Evolutionary conservation across 495 filamentous ascomycete species (phyloP).

Genomic region (Talaromyces trachyspermus): DNA sequence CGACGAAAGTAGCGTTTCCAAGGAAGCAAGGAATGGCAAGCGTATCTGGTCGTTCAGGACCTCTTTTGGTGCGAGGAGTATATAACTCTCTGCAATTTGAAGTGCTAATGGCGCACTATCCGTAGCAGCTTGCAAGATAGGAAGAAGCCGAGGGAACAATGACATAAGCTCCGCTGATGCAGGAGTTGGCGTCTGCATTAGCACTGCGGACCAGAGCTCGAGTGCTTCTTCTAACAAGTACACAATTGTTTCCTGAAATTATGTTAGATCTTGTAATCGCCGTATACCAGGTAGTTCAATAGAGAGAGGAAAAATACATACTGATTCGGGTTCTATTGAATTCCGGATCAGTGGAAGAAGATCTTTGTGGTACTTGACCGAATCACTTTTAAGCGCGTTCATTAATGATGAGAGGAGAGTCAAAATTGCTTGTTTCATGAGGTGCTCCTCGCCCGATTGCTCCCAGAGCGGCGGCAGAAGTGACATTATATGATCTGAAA

Average conservation of each 20-base stretch:
- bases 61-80: constrained; percentile 67
- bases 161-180: constrained; percentile 57
- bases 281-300: background rate
- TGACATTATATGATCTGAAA: constrained; percentile 71
- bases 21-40: constrained; percentile 44
- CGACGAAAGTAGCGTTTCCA: constrained; percentile 46
- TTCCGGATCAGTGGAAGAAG: constrained; percentile 73
- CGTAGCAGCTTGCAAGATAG: constrained; percentile 62
- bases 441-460: constrained; percentile 66
- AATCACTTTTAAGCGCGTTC: constrained; percentile 67
- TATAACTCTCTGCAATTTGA: constrained; percentile 70
- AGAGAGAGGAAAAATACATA: constrained; percentile 19
- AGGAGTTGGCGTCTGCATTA: constrained; percentile 61
- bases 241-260: constrained; percentile 57
- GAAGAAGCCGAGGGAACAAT: constrained; percentile 60
- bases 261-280: constrained; percentile 8
- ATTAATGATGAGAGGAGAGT: constrained; percentile 73
- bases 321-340: constrained; percentile 71
- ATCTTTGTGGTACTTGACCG: constrained; percentile 59
- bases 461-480: constrained; percentile 83
- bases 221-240: constrained; percentile 90
- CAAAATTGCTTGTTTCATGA: constrained; percentile 90
- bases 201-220: constrained; percentile 76
- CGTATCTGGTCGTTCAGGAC: constrained; percentile 63
- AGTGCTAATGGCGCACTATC: constrained; percentile 62